Evolutionary conservation across 805 yeast genomes (phyloP).

Genomic region (Wickerhamiella shivajii): DNA sequence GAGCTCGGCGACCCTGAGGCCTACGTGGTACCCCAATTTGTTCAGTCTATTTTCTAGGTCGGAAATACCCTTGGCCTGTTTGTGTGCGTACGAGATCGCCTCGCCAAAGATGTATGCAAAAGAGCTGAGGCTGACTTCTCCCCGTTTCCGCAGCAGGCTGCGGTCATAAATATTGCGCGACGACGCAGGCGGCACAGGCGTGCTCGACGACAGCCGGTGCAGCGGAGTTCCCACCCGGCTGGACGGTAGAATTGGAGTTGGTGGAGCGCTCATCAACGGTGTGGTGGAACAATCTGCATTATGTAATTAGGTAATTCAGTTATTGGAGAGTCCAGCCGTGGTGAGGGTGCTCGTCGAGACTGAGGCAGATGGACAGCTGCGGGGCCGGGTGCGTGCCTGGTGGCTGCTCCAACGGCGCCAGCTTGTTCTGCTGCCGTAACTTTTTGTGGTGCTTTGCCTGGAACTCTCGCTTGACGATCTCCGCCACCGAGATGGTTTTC

Average conservation of each 20-base stretch:
- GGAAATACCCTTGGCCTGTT: conserved; percentile 48
- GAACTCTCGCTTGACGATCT: no score
- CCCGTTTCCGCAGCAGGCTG: conserved; percentile 47
- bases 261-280: conserved; percentile 5
- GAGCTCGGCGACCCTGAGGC: conserved; percentile 56
- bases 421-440: no score
- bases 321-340: no score
- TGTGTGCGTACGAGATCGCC: conserved; percentile 49
- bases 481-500: no score
- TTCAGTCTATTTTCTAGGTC: conserved; percentile 49
- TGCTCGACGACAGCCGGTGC: background rate
- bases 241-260: conserved; percentile 1
- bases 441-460: no score
- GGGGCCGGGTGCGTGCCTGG: no score
- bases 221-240: background rate
- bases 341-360: no score
- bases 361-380: no score
- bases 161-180: conserved; percentile 47
- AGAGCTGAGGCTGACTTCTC: conserved; percentile 53
- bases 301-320: no score
- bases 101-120: conserved; percentile 58
- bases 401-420: no score
- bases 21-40: conserved; percentile 64
- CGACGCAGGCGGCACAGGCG: background rate
- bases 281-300: no score